Conservation (phyloP, 768 basidiomycete species). For the Termitomyces sp. region DNA sequence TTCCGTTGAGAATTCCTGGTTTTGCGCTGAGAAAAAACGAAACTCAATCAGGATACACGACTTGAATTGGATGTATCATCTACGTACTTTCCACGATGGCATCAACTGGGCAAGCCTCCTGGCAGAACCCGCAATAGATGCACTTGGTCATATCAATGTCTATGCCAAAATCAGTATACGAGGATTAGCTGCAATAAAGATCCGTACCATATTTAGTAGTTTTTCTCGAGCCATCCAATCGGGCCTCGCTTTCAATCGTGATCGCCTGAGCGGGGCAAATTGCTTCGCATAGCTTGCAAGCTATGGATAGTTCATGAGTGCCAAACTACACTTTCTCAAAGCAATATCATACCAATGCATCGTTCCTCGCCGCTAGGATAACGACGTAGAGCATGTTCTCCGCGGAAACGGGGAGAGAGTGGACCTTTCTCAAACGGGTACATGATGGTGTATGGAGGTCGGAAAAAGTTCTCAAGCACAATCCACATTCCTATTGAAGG, state of each 20-base stretch:
- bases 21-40: slow-evolving; percentile 64
- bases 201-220: slow-evolving; percentile 91
- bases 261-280: slow-evolving; percentile 99
- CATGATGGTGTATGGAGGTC: slow-evolving; percentile 98
- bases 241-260: slow-evolving; percentile 97
- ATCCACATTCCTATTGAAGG: slow-evolving; percentile 89
- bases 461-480: slow-evolving; percentile 86
- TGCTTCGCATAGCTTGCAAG: slow-evolving; percentile 98
- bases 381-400: slow-evolving; percentile 93
- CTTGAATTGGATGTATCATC: background rate
- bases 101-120: slow-evolving; percentile 99
- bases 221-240: slow-evolving; percentile 91
- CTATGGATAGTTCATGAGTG: slow-evolving; percentile 35
- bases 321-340: background rate
- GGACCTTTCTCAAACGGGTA: slow-evolving; percentile 99
- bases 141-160: slow-evolving; percentile 99
- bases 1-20: slow-evolving; percentile 96
- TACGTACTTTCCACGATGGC: slow-evolving; percentile 96
- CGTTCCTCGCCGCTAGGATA: slow-evolving; percentile 98
- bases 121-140: slow-evolving; percentile 99
- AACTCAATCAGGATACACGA: slow-evolving; percentile 1
- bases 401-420: slow-evolving; percentile 94
- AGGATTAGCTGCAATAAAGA: background rate
- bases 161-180: slow-evolving; percentile 25
- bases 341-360: slow-evolving; percentile 79